Base-by-base conservation (phyloP, 2,329 filamentous ascomycete species). In the Lachnellula cervina region DNA sequence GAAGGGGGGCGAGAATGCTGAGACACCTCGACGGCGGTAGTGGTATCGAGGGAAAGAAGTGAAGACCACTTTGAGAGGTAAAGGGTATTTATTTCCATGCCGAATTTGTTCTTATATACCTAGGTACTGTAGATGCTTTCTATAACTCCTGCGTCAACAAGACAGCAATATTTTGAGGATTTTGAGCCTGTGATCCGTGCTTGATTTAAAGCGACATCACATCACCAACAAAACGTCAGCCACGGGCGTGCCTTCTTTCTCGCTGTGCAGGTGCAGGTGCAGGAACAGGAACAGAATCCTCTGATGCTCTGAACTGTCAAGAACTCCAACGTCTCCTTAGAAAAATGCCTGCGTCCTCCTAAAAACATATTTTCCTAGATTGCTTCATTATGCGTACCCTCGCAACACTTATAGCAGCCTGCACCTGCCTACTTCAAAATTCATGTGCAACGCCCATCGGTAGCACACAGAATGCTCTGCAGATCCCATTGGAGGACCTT, bases 401-500 rank as follows among this genome's bases (percentile, higher is more conserved):
- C 34, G 54, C 51, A 57, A 28, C 61, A 35, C 59, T 60, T 19
- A 42, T 65, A 51, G 64, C 63, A 62, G 60, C 53, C 21, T 58
- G 55, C 49, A 59, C 51, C 21, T 58, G 55, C 51, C 63, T 67
- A 59, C 60, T 66, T 49, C 21, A 60, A 28, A 42, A 42, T 52
- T 60, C 59, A 44, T 50, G 56, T 60, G 59, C 61, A 43, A 64
- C 55, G 53, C 66, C 66, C 42, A 55, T 65, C 54, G 56, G 52
- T 28, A 51, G 57, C 7, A 51, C 34, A 38, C 56, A 59, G 25
- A 34, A 60, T 17, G 47, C 34, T 48, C 65, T 66, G 62, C 66
- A 65, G 45, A 51, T 47, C 43, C 60, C 64, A 65, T 66, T 67
- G 65, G 64, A 63, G 60, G 64, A 61, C 56, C 61, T 60, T 38